A percentile compares a stretch with the other conserved stretches of the same genome.
These are phyloP conservation scores for Boletus vinaceobasis DNA, from an alignment of 768 basidiomycete genomes.

Conservation along the genomic window DNA sequence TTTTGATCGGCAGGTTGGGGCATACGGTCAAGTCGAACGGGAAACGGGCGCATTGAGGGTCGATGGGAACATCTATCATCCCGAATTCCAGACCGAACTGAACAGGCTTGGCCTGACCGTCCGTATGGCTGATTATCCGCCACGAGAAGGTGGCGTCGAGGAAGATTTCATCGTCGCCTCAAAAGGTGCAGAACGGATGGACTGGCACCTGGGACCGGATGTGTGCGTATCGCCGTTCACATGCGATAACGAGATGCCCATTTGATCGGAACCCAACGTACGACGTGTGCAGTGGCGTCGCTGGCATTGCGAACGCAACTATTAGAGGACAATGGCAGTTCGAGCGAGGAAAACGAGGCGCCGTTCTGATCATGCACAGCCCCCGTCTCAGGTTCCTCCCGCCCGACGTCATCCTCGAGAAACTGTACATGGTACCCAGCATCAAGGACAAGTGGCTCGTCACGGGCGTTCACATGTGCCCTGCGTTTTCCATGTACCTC, in stretches of 20 bases:
- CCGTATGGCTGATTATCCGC: constrained; percentile 12
- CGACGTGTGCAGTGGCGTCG: constrained; percentile 5
- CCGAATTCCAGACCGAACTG: constrained; percentile 15
- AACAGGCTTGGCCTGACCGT: neutral
- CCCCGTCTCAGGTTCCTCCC: constrained; percentile 27
- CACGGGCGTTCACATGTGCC: constrained; percentile 30
- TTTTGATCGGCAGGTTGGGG: constrained; percentile 27
- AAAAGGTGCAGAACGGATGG: constrained; percentile 15
- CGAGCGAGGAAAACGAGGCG: constrained; percentile 28
- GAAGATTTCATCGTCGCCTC: constrained; percentile 24
- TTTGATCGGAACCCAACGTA: neutral
- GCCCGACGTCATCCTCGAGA: constrained; percentile 18
- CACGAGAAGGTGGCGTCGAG: constrained; percentile 15
- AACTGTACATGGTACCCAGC: constrained; percentile 19
- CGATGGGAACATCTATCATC: constrained; percentile 34
- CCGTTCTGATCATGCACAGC: constrained; percentile 34
- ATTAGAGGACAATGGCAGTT: constrained; percentile 37
- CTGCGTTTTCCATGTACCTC: constrained; percentile 34
- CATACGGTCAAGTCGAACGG: constrained; percentile 30
- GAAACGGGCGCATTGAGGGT: constrained; percentile 30
- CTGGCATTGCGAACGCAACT: constrained; percentile 30
- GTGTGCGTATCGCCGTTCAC: constrained; percentile 15
- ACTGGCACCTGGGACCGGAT: constrained; percentile 11
- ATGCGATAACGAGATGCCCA: neutral
- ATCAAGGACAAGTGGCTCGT: constrained; percentile 34